Evolutionary conservation across 2,329 filamentous ascomycete genomes (phyloP), one percentile per base, ranked within the genome.

Genomic region (Pestalotiopsis sp.): DNA sequence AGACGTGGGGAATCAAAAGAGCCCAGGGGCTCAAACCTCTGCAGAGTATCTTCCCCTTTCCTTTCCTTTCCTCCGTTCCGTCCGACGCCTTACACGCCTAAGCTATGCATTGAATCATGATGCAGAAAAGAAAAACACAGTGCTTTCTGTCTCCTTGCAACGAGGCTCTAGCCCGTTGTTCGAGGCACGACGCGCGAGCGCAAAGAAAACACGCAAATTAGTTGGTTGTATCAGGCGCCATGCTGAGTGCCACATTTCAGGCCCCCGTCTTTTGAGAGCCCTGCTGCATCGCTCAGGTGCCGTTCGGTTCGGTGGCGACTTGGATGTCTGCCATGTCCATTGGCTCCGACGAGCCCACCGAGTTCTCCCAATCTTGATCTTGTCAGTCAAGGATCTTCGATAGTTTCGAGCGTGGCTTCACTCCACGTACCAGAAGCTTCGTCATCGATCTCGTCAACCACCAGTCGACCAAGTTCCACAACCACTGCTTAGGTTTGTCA

Each of bases 391-490:
- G 38, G 23, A 79, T 78, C 77, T 71, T 77, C 76, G 69, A 76
- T 74, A 64, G 76, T 76, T 62, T 77, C 74, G 69, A 78, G 81
- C 59, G 76, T 77, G 72, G 77, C 80, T 73, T 80, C 79, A 73
- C 78, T 81, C 71, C 76, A 85, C 86, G 80, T 86, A 88, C 87
- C 87, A 72, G 87, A 88, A 72, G 80, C 86, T 66, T 89, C 87
- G 66, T 89, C 87, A 70, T 89, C 87, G 67, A 87, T 75, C 69
- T 88, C 85, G 63, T 89, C 87, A 17, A 88, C 83, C 58, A 87
- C 81, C n/a, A 91, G 78, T 62, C 80, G 81, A 49, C 82, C 82
- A 73, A 93, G 82, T n/a, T 80, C 75, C 14, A 83, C 82, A 13
- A 85, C 69, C 3, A 88, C 80, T 52, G 66, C 83, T 27, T 27